Evolutionary conservation across 768 basidiomycete genomes (phyloP).

Genomic region (Cantharellus anzutake): DNA sequence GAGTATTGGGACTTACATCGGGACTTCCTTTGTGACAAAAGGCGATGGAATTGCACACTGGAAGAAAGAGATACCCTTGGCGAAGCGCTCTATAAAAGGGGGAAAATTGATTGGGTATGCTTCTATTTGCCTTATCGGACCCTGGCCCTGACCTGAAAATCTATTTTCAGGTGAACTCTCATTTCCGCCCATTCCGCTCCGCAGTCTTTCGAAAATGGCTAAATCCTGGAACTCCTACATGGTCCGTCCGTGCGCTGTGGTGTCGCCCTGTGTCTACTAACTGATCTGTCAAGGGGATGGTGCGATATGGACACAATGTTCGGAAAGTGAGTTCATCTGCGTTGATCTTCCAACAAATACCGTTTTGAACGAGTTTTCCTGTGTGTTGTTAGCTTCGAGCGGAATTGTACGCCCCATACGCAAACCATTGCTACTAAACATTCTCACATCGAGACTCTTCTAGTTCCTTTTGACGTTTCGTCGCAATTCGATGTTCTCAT

Average conservation of each 20-base stretch:
- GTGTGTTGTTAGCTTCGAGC: not conserved
- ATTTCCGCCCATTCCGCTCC: not conserved
- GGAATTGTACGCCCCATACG: not conserved
- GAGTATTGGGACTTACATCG: not conserved
- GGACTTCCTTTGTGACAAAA: not conserved
- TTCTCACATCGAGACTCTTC: not conserved
- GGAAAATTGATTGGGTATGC: not conserved
- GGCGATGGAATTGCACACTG: not conserved
- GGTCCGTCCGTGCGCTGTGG: not conserved
- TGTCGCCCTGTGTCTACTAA: not conserved
- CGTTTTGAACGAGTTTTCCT: not conserved
- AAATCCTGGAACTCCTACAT: not conserved
- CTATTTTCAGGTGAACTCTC: not conserved
- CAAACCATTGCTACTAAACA: not conserved
- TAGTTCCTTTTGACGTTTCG: not conserved
- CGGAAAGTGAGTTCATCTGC: not conserved
- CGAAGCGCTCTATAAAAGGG: not conserved
- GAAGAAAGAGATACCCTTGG: not conserved
- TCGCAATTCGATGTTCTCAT: not conserved
- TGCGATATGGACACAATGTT: slow-evolving; percentile 2
- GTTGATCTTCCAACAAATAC: not conserved
- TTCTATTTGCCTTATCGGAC: not conserved
- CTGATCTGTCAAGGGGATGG: not conserved
- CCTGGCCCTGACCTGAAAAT: not conserved
- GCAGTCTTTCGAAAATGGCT: not conserved